phyloP scores from a whole-genome alignment of 2,329 filamentous ascomycete species.

The Aspergillus clavatus region DNA sequence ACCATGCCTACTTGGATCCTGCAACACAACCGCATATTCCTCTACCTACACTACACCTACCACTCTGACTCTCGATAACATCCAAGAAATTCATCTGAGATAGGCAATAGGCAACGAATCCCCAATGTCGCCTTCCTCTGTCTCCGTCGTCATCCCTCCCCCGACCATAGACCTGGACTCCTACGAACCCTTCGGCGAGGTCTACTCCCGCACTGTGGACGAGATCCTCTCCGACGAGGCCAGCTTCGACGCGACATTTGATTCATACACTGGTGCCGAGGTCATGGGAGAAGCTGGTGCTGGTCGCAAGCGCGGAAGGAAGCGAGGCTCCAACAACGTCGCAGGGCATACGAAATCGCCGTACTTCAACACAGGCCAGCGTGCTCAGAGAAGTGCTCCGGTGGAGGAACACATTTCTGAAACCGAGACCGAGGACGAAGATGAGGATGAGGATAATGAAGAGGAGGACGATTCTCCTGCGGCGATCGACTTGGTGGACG shows the following conservation, averaged over 20 bases:
- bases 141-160: constrained; percentile 18
- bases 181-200: constrained; percentile 21
- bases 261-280: constrained; percentile 5
- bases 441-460: not conserved
- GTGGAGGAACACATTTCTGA: constrained; percentile 3
- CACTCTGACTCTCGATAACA: not conserved
- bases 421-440: constrained; percentile 3
- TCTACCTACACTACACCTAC: not conserved
- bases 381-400: not conserved
- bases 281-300: constrained; percentile 2
- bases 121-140: not conserved
- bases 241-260: constrained; percentile 16
- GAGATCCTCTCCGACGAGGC: constrained; percentile 23
- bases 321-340: not conserved
- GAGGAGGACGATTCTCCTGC: not conserved
- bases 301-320: not conserved
- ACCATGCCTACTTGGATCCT: not conserved
- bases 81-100: no score
- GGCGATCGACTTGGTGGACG: not conserved
- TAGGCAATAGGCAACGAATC: not conserved
- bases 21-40: not conserved
- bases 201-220: constrained; percentile 16
- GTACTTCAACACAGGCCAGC: constrained; percentile 5
- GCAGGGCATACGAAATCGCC: constrained; percentile 2
- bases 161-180: constrained; percentile 15